Evolutionary conservation across 2,329 filamentous ascomycete species (phyloP), one percentile per base, ranked within the genome.

Genomic region (Davidsoniella neocaledoniae): DNA sequence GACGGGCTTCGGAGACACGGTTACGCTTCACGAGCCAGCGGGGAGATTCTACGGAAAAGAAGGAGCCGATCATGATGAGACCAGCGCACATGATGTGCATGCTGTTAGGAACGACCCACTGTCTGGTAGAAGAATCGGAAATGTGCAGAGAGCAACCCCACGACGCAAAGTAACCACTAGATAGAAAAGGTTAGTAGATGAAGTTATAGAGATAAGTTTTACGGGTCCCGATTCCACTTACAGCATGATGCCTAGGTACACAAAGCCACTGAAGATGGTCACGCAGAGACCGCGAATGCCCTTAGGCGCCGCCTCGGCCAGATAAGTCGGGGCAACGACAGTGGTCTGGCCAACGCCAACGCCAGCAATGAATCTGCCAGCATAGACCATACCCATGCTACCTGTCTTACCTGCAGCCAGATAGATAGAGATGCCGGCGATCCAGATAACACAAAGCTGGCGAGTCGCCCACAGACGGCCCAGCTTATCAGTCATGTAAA

Each of bases 81-180:
- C 74, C 74, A 2, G 83, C 79, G 58, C 88, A 86, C 59, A 86
- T 86, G 61, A 90, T 69, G 60, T 90, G 83, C 51, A 88, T 68
- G 56, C 77, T 79, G 40, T 81, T 86, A 0, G 84, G 83, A 0
- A 86, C 73, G 41, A 82, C 70, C 74, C 74, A 77, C 54, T 71
- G 68, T 49, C 67, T 66, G 51, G 67, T 63, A 2, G 65, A 67
- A n/a, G 60, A 57, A 45, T 68, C 65, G 21, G 64, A 61, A 19
- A 78, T 64, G 59, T 76, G 65, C 41, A 76, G 49, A 51, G 69
- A 61, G 49, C 65, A 68, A 52, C 78, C 78, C 59, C 79, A 82
- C 61, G 79, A 83, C 53, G 81, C 76, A 58, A 86, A 88, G 65
- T 87, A 90, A 7, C 81, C 82, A 41, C 51, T 53, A 1, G 19